These are phyloP conservation scores for Botrytis aclada DNA, from an alignment of 2,329 filamentous ascomycete species.

Conservation along the genomic window DNA sequence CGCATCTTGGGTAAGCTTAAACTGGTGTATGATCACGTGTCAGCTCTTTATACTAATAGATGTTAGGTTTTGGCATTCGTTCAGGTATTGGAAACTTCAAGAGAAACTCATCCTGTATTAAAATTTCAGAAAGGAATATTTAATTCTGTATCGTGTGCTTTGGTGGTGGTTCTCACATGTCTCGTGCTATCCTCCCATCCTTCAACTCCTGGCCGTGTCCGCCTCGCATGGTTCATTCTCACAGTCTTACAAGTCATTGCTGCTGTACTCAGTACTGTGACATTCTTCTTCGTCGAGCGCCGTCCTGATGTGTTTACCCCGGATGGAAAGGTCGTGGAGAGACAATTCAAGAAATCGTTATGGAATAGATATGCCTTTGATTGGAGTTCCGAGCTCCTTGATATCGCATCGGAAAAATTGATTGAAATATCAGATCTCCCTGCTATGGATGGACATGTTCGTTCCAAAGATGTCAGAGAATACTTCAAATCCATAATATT, in stretches of 20 bases:
- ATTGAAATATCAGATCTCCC: conserved; percentile 62
- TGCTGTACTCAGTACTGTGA: conserved; percentile 15
- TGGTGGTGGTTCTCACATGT: conserved; percentile 22
- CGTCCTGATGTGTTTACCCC: conserved; percentile 63
- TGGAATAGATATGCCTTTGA: conserved; percentile 61
- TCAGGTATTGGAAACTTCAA: conserved; percentile 27
- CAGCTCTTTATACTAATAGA: not conserved
- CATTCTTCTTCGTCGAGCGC: conserved; percentile 49
- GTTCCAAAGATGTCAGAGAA: conserved; percentile 47
- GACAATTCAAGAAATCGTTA: conserved; percentile 58
- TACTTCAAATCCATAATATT: conserved; percentile 49
- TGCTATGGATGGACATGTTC: conserved; percentile 52
- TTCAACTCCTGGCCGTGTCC: not conserved
- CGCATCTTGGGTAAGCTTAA: conserved; percentile 56
- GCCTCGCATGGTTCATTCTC: conserved; percentile 13
- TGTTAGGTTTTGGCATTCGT: conserved; percentile 48
- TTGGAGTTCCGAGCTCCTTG: conserved; percentile 58
- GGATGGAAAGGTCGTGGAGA: conserved; percentile 56
- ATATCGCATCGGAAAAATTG: conserved; percentile 53
- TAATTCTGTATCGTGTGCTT: conserved; percentile 23
- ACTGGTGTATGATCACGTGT: not conserved
- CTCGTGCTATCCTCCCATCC: conserved; percentile 12
- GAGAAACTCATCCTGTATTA: conserved; percentile 18
- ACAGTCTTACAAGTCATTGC: conserved; percentile 24
- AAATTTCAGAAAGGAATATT: conserved; percentile 24